Percentiles rank a stretch among this genome's conserved stretches.
These are phyloP conservation scores for Berkeleyomyces rouxiae DNA, from an alignment of 2,329 filamentous ascomycete species.

Conservation along the genomic window DNA sequence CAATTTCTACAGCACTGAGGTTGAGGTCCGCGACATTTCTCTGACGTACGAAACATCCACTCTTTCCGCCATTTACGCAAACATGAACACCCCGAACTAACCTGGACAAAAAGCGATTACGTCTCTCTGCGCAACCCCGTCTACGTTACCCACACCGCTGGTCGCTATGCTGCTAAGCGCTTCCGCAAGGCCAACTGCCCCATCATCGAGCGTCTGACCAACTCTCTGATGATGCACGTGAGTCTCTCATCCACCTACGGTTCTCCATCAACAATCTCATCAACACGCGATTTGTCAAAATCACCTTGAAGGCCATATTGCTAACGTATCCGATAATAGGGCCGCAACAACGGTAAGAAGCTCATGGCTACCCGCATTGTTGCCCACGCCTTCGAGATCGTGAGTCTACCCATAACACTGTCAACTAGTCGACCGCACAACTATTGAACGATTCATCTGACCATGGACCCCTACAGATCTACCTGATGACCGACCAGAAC, in stretches of 20 bases:
- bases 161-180: conserved; percentile 96
- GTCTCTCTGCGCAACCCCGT: conserved; percentile 98
- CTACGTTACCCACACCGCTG: conserved; percentile 97
- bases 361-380: conserved; percentile 99
- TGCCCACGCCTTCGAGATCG: conserved; percentile 97
- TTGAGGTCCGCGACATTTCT: conserved; percentile 99
- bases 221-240: conserved; percentile 99
- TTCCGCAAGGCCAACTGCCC: conserved; percentile 99
- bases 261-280: neutral
- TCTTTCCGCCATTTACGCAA: neutral
- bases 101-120: conserved; percentile 59
- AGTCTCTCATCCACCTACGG: conserved; percentile 2
- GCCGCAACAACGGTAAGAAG: conserved; percentile 99
- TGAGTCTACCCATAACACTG: conserved; percentile 37
- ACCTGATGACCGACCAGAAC: conserved; percentile 99
- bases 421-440: neutral
- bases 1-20: conserved; percentile 38
- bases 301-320: too few relatives aligned
- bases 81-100: conserved; percentile 3
- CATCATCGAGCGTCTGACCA: conserved; percentile 99
- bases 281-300: neutral
- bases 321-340: conserved; percentile 74
- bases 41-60: conserved; percentile 56
- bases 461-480: conserved; percentile 47
- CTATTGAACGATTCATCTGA: conserved; percentile 18